A percentile compares a stretch with the other conserved stretches of the same genome.
These are phyloP conservation scores for Cucurbita moschata DNA, from an alignment of 306 rosid species.

Conservation along the genomic window DNA sequence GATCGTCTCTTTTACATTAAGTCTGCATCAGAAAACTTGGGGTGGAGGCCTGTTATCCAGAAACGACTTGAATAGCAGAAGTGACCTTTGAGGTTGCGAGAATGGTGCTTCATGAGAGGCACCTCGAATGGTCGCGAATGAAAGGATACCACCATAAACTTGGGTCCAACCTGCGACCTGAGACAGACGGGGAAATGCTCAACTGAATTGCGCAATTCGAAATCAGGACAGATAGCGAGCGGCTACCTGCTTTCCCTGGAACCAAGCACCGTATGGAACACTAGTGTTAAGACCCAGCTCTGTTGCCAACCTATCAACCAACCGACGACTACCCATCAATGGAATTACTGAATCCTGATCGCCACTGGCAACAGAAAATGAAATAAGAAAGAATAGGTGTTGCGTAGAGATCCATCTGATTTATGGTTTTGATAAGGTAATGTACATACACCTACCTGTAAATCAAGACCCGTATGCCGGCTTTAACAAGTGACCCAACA, in stretches of 20 bases:
- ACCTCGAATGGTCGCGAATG: constrained; percentile 28
- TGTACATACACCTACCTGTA: constrained; percentile 9
- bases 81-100: constrained; percentile 30
- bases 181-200: neutral
- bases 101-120: constrained; percentile 27
- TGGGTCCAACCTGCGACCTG: constrained; percentile 37
- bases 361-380: constrained; percentile 30
- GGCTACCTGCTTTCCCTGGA: constrained; percentile 66
- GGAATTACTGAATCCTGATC: constrained; percentile 98
- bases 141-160: constrained; percentile 19
- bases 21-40: neutral
- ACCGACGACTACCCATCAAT: constrained; percentile 67
- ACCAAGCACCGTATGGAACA: constrained; percentile 90
- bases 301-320: constrained; percentile 55
- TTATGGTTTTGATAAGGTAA: neutral
- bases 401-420: neutral
- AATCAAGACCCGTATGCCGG: constrained; percentile 16
- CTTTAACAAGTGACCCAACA: constrained; percentile 18
- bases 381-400: neutral
- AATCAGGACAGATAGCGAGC: neutral
- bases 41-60: constrained; percentile 20
- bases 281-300: constrained; percentile 49
- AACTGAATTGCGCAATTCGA: neutral
- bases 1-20: neutral
- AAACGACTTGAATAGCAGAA: constrained; percentile 17